Percentiles rank a stretch among this genome's conserved stretches.
Evolutionary conservation across 1,284 basidiomycete genomes (phyloP).

Genomic region (Mycena sp.): DNA sequence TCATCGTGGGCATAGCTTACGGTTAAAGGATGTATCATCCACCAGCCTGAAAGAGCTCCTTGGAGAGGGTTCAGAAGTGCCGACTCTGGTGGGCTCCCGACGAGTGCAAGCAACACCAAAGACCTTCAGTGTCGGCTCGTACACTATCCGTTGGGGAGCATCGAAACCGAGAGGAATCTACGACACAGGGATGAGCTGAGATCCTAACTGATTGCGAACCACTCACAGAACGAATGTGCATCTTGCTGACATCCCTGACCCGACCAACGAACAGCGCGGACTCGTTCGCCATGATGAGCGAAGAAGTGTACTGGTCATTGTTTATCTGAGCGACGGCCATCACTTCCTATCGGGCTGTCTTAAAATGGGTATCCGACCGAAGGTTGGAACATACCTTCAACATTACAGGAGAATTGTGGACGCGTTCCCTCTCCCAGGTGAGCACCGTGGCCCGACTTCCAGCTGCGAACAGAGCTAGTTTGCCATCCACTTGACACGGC

Average conservation of each 20-base stretch:
- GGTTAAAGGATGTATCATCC: conserved; percentile 70
- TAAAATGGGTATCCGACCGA: neutral
- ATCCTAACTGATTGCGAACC: neutral
- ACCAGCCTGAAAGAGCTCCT: conserved; percentile 73
- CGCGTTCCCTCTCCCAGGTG: conserved; percentile 72
- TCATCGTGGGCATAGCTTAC: conserved; percentile 52
- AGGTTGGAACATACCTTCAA: conserved; percentile 59
- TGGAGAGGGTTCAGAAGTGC: conserved; percentile 55
- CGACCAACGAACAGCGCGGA: conserved; percentile 70
- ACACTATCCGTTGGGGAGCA: conserved; percentile 70
- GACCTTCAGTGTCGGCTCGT: conserved; percentile 60
- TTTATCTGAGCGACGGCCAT: conserved; percentile 63
- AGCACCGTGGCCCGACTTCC: conserved; percentile 71
- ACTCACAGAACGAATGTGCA: conserved; percentile 82
- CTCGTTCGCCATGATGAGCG: conserved; percentile 66
- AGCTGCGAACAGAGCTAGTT: conserved; percentile 67
- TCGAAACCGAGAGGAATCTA: conserved; percentile 77
- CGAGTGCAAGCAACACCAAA: conserved; percentile 74
- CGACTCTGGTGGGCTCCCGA: conserved; percentile 62
- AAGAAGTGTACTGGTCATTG: conserved; percentile 56
- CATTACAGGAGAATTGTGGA: conserved; percentile 77
- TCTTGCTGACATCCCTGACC: conserved; percentile 78
- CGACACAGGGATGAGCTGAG: neutral
- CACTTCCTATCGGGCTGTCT: conserved; percentile 59
- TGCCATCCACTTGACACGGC: conserved; percentile 55